Conservation (phyloP, 768 basidiomycete species). For the Boletus sensibilis region DNA sequence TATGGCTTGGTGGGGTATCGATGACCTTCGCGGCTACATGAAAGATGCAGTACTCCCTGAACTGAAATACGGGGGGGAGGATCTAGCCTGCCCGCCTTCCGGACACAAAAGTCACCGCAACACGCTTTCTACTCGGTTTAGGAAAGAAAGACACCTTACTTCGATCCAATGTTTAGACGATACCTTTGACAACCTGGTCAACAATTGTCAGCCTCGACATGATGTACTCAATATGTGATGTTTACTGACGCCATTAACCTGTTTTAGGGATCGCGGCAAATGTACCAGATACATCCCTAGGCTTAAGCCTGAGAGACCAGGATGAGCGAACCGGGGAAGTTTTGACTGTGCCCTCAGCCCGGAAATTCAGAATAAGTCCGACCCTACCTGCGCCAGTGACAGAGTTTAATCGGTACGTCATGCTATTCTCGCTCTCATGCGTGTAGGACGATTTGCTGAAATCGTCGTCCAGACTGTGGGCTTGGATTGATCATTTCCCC, state of each 20-base stretch:
- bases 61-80: conserved; percentile 28
- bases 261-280: conserved; percentile 27
- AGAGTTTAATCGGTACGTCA: conserved; percentile 31
- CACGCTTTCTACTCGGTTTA: conserved; percentile 34
- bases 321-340: conserved; percentile 29
- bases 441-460: conserved; percentile 1
- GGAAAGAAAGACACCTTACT: conserved; percentile 32
- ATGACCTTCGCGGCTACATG: conserved; percentile 36
- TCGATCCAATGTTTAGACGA: conserved; percentile 28
- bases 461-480: conserved; percentile 22
- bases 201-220: conserved; percentile 26
- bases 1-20: conserved; percentile 33
- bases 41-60: conserved; percentile 34
- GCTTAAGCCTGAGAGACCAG: conserved; percentile 22
- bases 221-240: neutral
- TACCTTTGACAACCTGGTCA: conserved; percentile 29
- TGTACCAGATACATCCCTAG: conserved; percentile 30
- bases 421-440: neutral
- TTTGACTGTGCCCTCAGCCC: conserved; percentile 34
- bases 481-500: conserved; percentile 35
- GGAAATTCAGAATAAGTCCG: conserved; percentile 26
- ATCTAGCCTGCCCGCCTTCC: conserved; percentile 18
- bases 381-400: conserved; percentile 31
- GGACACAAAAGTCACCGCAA: conserved; percentile 38
- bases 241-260: conserved; percentile 1